Conservation (phyloP, 495 filamentous ascomycete species). For the Daldinia decipiens region DNA sequence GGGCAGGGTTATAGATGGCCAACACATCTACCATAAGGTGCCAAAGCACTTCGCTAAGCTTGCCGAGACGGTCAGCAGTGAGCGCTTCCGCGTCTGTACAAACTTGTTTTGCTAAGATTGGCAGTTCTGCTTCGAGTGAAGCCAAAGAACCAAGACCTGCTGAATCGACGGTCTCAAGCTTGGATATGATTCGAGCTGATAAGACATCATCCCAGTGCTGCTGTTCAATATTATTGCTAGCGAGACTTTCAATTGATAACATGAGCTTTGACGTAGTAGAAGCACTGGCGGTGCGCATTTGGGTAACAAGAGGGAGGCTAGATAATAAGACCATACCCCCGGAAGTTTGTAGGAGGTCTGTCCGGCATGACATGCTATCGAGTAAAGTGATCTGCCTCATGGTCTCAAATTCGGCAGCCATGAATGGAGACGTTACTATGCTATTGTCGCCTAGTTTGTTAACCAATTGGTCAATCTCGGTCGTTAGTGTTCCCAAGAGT, state of each 20-base stretch:
- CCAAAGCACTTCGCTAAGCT: conserved; percentile 60
- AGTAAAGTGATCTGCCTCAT: conserved; percentile 70
- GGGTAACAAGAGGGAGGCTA: conserved; percentile 53
- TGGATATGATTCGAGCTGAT: conserved; percentile 65
- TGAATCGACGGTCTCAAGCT: conserved; percentile 62
- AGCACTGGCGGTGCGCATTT: conserved; percentile 57
- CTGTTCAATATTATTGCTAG: conserved; percentile 47
- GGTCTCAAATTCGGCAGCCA: conserved; percentile 71
- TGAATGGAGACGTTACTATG: conserved; percentile 59
- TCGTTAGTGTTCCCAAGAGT: conserved; percentile 62
- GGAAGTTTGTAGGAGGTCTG: conserved; percentile 25
- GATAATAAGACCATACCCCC: conserved; percentile 57
- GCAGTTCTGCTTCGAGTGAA: conserved; percentile 72
- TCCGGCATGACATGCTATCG: conserved; percentile 45
- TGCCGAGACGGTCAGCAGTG: conserved; percentile 56
- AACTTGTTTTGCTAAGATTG: conserved; percentile 66
- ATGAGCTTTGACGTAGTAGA: conserved; percentile 50
- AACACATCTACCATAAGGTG: conserved; percentile 62
- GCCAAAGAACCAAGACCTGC: conserved; percentile 70
- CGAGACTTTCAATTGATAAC: conserved; percentile 57
- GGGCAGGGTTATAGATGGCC: conserved; percentile 49
- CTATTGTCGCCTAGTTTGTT: conserved; percentile 54
- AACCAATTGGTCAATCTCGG: conserved; percentile 67
- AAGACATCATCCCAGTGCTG: conserved; percentile 64
- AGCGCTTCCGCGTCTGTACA: conserved; percentile 59